Percentiles rank a stretch among this genome's conserved stretches.
phyloP scores from a whole-genome alignment of 345 rosid genomes.

The Eucalyptus pauciflora region DNA sequence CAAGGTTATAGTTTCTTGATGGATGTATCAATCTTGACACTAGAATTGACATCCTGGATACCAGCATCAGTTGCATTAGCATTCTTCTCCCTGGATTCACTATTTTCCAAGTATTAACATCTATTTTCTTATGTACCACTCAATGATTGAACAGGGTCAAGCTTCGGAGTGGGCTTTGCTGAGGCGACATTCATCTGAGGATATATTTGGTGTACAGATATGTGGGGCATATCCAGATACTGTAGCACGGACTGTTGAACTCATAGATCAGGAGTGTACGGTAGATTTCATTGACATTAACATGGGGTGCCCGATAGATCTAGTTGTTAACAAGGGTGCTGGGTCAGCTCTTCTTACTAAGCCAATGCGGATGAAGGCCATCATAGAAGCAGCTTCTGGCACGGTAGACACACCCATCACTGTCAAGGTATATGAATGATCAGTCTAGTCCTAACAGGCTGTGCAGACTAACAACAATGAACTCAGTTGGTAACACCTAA shows the following conservation, averaged over 20 bases:
- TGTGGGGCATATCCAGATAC: constrained; percentile 82
- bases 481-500: neutral
- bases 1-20: neutral
- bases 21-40: neutral
- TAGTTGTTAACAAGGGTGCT: constrained; percentile 89
- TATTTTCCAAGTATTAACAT: neutral
- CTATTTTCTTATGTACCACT: neutral
- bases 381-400: constrained; percentile 56
- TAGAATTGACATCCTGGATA: neutral
- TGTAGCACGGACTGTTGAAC: constrained; percentile 62
- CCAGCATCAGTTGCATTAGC: neutral
- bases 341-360: constrained; percentile 86
- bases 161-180: constrained; percentile 99
- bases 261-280: constrained; percentile 63
- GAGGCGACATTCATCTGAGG: constrained; percentile 84
- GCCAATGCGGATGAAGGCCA: constrained; percentile 70
- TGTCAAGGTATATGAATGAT: constrained; percentile 43
- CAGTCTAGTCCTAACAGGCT: neutral
- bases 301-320: constrained; percentile 96
- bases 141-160: constrained; percentile 45
- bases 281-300: constrained; percentile 93
- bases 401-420: constrained; percentile 80
- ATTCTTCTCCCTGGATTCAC: neutral
- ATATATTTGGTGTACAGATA: constrained; percentile 92
- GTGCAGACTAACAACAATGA: neutral